Evolutionary conservation across 1,284 basidiomycete species (phyloP), one percentile per base, ranked within the genome.

Genomic region (Uromyces viciae-fabae): DNA sequence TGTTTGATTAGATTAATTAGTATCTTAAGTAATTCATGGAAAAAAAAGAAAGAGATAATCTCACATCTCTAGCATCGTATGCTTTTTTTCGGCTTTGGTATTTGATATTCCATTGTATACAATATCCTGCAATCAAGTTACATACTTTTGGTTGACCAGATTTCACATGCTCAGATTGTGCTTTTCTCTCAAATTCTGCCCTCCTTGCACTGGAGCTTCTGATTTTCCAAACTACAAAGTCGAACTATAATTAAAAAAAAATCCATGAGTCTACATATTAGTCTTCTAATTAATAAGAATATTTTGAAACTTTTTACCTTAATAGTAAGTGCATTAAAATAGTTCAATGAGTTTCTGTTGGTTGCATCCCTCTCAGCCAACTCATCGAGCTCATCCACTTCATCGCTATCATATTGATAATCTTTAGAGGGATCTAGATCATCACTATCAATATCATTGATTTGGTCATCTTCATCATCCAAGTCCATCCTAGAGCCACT

Each of bases 71-170:
- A n/a, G 72, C 52, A 14, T 56, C 42, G 19, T 60, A 56, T 31
- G 72, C 52, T 33, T 28, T 25, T 19, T 25, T 54, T 15, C 49
- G 40, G 25, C 52, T 72, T 31, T 72, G 68, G 31, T 72, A 72
- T 28, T 72, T 72, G n/a, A 72, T 72, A 15, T 72, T 72, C 40
- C 68, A 72, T 19, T 28, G 28, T 25, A 72, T 72, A 2, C 68
- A 38, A 72, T 72, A 72, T 7, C 72, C 72, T 31, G 36, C 49
- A 74, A 56, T 74, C 15, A 74, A 19, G 17, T 28, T 25, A 28
- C 49, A 28, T 17, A 46, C 3, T 68, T 31, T 68, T 40, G 42
- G 25, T 8, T 43, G 25, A 8, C 64, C 38, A 42, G n/a, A n/a
- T n/a, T n/a, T n/a, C n/a, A n/a, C n/a, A n/a, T n/a, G n/a, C n/a